phyloP scores from a whole-genome alignment of 2,329 filamentous ascomycete genomes.

The Botrytis paeoniae region DNA sequence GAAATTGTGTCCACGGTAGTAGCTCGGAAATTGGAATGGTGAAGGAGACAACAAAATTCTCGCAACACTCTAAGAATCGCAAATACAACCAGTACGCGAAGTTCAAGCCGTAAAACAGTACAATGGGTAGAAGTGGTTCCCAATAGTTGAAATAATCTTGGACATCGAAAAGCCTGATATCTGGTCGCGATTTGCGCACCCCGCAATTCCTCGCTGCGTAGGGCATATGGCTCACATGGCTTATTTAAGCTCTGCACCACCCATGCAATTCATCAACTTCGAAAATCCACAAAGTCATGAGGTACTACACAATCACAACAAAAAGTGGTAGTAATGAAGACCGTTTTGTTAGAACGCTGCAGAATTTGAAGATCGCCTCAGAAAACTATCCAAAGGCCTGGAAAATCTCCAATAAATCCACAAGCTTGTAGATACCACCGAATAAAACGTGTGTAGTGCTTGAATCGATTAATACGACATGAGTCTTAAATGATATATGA shows the following conservation, averaged over 20 bases:
- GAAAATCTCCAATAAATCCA: not conserved
- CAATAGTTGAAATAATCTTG: not conserved
- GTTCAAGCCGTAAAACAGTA: not conserved
- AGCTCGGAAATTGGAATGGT: not conserved
- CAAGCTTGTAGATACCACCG: not conserved
- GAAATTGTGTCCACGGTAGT: not conserved
- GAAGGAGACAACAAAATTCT: not conserved
- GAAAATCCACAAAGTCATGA: slow-evolving; percentile 14
- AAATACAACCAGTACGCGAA: not conserved
- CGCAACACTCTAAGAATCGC: not conserved
- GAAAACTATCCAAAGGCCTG: slow-evolving; percentile 13
- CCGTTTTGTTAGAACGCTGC: not conserved
- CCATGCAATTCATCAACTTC: not conserved
- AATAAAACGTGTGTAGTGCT: not conserved
- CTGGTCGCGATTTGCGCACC: slow-evolving; percentile 7
- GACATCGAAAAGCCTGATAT: not conserved
- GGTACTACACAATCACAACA: slow-evolving; percentile 20
- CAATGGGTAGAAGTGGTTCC: not conserved
- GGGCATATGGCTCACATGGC: slow-evolving; percentile 3
- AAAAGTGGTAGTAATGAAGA: slow-evolving; percentile 13
- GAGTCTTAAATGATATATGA: not conserved
- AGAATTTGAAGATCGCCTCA: not conserved
- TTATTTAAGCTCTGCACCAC: slow-evolving; percentile 11
- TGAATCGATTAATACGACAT: not conserved
- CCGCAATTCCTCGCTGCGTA: slow-evolving; percentile 4